Base-by-base conservation (phyloP, 768 basidiomycete genomes). In the Macrolepiota fuliginosa region DNA sequence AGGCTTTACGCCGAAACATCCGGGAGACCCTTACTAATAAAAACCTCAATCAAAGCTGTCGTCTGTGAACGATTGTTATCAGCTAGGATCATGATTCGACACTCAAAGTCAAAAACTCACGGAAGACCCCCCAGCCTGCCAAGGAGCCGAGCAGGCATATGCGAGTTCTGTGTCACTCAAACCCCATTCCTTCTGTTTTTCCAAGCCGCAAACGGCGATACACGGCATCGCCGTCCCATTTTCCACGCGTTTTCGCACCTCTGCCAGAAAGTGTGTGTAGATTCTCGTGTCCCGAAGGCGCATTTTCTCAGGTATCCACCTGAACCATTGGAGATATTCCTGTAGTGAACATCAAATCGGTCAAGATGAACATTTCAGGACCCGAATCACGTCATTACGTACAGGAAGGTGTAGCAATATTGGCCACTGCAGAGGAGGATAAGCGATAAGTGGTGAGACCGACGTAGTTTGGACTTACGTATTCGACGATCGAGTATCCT, bases 141-240 rank as follows among this genome's bases (percentile, higher is more conserved):
- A 73, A 1, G 73, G 73, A 6, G 72, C 69, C 1, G 71, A 71
- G 17, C 70, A 63, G 7, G 70, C 69, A 62, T 78, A 82, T 0
- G 79, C 78, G 60, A 75, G 75, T 63, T 80, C 80, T 9, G 78
- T 67, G 32, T 79, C 71, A 22, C 69, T 75, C 19, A 81, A 68
- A 10, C 75, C 77, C 60, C 78, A 79, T 10, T 78, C 73, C 10
- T 62, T 58, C 56, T 80, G 77, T 39, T 77, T 79, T 56, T 79
- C 72, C 2, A 81, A 66, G 11, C 76, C 74, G 27, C 76, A 72
- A 37, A 64, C 73, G 0, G 74, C 74, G 58, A 79, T 80, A 27
- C 76, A 71, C 4, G 69, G 64, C n/a, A 64, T 66, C 0, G 72
- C 72, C 0, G 61, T 62, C n/a, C 68, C 69, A 24, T 58, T 60